phyloP scores from a whole-genome alignment of 768 basidiomycete genomes.

The Leccinum truebloodii region DNA sequence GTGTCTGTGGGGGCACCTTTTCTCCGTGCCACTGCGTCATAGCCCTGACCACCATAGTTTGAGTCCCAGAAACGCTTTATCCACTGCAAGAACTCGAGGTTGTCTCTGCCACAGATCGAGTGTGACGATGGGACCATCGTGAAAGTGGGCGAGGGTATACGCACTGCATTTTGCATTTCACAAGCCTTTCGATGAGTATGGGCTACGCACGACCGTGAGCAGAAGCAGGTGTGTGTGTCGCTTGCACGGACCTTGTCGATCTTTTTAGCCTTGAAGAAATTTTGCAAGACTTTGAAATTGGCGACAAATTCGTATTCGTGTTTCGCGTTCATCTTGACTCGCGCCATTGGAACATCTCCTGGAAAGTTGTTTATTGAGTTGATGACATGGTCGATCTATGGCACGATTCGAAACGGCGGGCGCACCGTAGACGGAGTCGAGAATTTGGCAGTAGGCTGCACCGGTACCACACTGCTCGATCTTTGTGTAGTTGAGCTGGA shows the following conservation, averaged over 20 bases:
- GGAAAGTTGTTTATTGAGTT: slow-evolving; percentile 15
- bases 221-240: slow-evolving; percentile 3
- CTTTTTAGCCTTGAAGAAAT: slow-evolving; percentile 85
- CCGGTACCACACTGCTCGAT: slow-evolving; percentile 91
- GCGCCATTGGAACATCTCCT: slow-evolving; percentile 89
- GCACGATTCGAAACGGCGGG: slow-evolving; percentile 17
- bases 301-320: slow-evolving; percentile 94
- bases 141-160: slow-evolving; percentile 34
- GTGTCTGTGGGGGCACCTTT: slow-evolving; percentile 76
- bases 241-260: slow-evolving; percentile 79
- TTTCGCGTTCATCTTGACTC: slow-evolving; percentile 95
- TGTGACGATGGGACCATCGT: slow-evolving; percentile 18
- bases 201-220: slow-evolving; percentile 51
- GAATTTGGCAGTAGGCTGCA: slow-evolving; percentile 90
- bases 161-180: slow-evolving; percentile 99
- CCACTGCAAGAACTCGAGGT: slow-evolving; percentile 99
- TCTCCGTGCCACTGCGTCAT: slow-evolving; percentile 82
- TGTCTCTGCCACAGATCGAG: slow-evolving; percentile 60
- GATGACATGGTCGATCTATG: slow-evolving; percentile 19
- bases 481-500: slow-evolving; percentile 90
- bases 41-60: slow-evolving; percentile 84
- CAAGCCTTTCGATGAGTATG: slow-evolving; percentile 90
- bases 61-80: slow-evolving; percentile 94
- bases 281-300: slow-evolving; percentile 97
- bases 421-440: slow-evolving; percentile 93